These are phyloP conservation scores for Glebionis coronaria DNA, from an alignment of 129 eudicot genomes.

Conservation along the genomic window DNA sequence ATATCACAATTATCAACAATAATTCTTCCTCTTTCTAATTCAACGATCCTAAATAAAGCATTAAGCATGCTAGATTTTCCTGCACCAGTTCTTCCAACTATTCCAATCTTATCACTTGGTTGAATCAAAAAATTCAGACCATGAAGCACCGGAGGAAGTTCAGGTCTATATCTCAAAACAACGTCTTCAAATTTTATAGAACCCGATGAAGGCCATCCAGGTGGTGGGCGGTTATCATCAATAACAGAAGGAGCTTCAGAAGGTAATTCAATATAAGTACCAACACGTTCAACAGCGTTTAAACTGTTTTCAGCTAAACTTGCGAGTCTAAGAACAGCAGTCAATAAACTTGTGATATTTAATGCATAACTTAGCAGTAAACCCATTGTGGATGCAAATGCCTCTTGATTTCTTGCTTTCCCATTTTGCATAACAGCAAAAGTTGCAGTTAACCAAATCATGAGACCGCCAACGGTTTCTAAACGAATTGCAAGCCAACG, in stretches of 20 bases:
- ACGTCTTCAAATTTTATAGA: slow-evolving; percentile 79
- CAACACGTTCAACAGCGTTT: slow-evolving; percentile 90
- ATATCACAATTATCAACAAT: slow-evolving; percentile 73
- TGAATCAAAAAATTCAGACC: slow-evolving; percentile 66
- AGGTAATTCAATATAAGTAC: slow-evolving; percentile 88
- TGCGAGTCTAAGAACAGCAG: slow-evolving; percentile 75
- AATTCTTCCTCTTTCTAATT: slow-evolving; percentile 83
- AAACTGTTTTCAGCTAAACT: slow-evolving; percentile 92
- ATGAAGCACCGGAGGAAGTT: slow-evolving; percentile 86
- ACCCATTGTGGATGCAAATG: slow-evolving; percentile 97
- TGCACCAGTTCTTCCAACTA: slow-evolving; percentile 97
- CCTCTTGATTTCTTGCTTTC: slow-evolving; percentile 78
- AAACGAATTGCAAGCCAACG: slow-evolving; percentile 97
- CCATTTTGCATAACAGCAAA: slow-evolving; percentile 93
- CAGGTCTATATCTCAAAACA: slow-evolving; percentile 80
- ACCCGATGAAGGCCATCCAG: slow-evolving; percentile 92
- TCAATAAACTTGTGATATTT: slow-evolving; percentile 69
- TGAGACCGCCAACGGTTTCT: slow-evolving; percentile 86
- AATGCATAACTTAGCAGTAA: slow-evolving; percentile 85
- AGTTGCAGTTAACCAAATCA: slow-evolving; percentile 96
- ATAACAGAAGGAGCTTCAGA: slow-evolving; percentile 77
- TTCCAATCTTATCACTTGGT: slow-evolving; percentile 82
- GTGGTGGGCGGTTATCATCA: slow-evolving; percentile 77
- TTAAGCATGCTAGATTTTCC: slow-evolving; percentile 99
- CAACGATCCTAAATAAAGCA: slow-evolving; percentile 90